Evolutionary conservation across 352 stramenopile species (phyloP), one percentile per base, ranked within the genome.

Genomic region (Chrysophaeum taylorii): DNA sequence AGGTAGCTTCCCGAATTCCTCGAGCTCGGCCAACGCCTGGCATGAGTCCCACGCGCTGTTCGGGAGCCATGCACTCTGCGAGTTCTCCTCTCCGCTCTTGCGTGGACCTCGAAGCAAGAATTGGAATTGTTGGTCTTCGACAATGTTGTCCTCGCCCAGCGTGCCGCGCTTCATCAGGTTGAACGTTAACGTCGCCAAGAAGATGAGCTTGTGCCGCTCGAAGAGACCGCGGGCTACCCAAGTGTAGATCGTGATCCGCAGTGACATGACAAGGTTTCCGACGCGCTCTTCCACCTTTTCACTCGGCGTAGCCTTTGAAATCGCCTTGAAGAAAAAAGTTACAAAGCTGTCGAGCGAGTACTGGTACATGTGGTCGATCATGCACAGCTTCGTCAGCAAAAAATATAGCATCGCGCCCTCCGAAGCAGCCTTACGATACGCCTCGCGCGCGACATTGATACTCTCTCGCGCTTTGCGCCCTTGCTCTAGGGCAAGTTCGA

Each of bases 391-490:
- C 16, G 92, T 97, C 31, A 97, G 85, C 52, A 97, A 76, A 79
- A 98, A 97, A 81, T 97, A 98, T 48, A 98, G 86, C 92, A 97
- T 97, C 5, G 92, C 91, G 14, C 92, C 92, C 70, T 97, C 92
- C 0, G 92, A 84, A 23, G 93, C 92, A 69, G 97, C 90, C 0
- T 87, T 87, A 0, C 92, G 85, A 80, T 97, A 98, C 45, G 92
- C 75, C 74, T 98, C 92, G 31, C 93, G 83, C 29, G 92, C 94
- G 73, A 92, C 87, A 79, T 93, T 94, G 75, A 98, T 97, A 53
- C 96, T 84, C 48, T 92, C 82, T 73, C 97, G 88, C 9, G 92
- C 96, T 71, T 96, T 89, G 71, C 96, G 89, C 67, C 94, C 94
- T 73, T 89, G 92, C 73, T 90, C 90, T 16, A 98, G 90, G 16